These are phyloP conservation scores for Ganoderma sp. DNA, from an alignment of 1,284 basidiomycete genomes.

Conservation along the genomic window DNA sequence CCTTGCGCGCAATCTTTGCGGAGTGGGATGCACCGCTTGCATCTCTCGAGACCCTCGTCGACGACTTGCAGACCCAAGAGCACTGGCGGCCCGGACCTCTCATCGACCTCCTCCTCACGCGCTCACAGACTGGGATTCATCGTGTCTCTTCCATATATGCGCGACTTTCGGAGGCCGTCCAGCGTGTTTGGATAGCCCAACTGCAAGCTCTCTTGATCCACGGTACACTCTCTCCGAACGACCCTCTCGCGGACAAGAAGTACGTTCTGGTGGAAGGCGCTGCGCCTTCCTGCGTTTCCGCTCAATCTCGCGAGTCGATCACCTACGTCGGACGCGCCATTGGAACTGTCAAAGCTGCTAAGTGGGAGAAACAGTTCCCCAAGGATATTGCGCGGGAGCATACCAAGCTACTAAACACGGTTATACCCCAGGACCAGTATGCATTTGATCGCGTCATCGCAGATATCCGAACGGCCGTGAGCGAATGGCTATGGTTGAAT, in stretches of 20 bases:
- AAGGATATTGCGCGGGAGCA: conserved; percentile 66
- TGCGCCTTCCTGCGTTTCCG: conserved; percentile 76
- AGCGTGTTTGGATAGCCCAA: conserved; percentile 80
- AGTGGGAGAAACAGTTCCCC: conserved; percentile 79
- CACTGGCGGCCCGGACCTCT: conserved; percentile 76
- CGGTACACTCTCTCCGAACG: conserved; percentile 65
- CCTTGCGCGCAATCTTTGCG: conserved; percentile 79
- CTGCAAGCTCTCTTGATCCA: conserved; percentile 80
- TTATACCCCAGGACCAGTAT: conserved; percentile 75
- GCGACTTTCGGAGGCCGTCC: conserved; percentile 72
- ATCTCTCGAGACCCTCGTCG: conserved; percentile 67
- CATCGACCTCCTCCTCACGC: conserved; percentile 74
- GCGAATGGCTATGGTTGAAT: conserved; percentile 92
- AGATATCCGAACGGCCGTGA: conserved; percentile 73
- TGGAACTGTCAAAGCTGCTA: conserved; percentile 81
- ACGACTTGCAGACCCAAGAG: conserved; percentile 59
- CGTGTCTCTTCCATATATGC: conserved; percentile 73
- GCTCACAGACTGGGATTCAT: conserved; percentile 77
- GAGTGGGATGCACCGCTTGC: conserved; percentile 85
- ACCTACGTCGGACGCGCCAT: conserved; percentile 88
- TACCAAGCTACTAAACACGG: conserved; percentile 65
- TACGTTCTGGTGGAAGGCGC: conserved; percentile 65
- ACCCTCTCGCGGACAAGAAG: conserved; percentile 62
- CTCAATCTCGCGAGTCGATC: conserved; percentile 79
- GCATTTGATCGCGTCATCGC: conserved; percentile 76